phyloP scores from a whole-genome alignment of 2,329 filamentous ascomycete species.

The Dothideomycetes sp. region DNA sequence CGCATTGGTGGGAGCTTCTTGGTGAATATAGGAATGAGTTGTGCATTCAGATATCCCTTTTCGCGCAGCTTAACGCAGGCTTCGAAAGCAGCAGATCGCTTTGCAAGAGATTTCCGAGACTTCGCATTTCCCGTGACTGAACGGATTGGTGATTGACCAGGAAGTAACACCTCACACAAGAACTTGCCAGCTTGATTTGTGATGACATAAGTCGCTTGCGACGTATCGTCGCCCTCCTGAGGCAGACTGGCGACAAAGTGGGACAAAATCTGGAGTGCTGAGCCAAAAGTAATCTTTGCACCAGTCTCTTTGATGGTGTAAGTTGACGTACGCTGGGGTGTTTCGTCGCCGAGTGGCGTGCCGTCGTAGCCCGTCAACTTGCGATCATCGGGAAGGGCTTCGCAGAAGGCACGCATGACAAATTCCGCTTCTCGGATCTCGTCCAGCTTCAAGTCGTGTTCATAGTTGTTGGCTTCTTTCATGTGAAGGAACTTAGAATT shows the following conservation, averaged over 20 bases:
- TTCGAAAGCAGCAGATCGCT: constrained; percentile 81
- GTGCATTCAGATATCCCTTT: constrained; percentile 58
- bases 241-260: constrained; percentile 65
- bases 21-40: constrained; percentile 63
- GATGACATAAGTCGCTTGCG: constrained; percentile 53
- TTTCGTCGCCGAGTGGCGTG: constrained; percentile 48
- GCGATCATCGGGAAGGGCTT: constrained; percentile 63
- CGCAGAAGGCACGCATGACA: constrained; percentile 67
- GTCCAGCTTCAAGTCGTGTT: constrained; percentile 48
- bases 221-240: constrained; percentile 42
- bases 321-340: constrained; percentile 33
- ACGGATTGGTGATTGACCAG: constrained; percentile 62
- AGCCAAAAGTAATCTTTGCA: constrained; percentile 69
- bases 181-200: constrained; percentile 50
- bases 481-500: constrained; percentile 79
- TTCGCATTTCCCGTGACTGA: constrained; percentile 55
- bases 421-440: constrained; percentile 52
- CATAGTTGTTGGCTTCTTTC: constrained; percentile 60
- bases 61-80: constrained; percentile 62
- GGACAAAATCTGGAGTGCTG: constrained; percentile 61
- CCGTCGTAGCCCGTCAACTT: constrained; percentile 53
- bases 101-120: constrained; percentile 65
- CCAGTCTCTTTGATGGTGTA: constrained; percentile 58
- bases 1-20: constrained; percentile 70
- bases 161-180: constrained; percentile 69